Evolutionary conservation across 2,329 filamentous ascomycete genomes (phyloP), one percentile per base, ranked within the genome.

Genomic region (Talaromyces sp.): DNA sequence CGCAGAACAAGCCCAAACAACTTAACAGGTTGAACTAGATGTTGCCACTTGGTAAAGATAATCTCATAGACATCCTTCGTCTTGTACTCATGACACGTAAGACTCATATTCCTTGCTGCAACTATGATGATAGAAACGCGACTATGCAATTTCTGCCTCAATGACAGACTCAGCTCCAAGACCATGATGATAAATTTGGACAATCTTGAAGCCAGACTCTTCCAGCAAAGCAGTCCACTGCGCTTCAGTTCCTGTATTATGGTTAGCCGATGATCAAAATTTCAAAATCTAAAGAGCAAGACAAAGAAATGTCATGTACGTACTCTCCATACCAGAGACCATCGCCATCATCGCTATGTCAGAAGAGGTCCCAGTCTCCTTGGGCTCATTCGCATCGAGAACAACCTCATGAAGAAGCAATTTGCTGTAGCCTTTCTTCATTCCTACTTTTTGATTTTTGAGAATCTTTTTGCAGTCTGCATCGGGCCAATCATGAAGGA

Each of bases 401-500:
- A 76, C 68, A 36, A 69, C 68, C 22, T 75, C 72, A 53, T 74
- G 68, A 45, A 77, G 71, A 7, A 77, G 68, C 4, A 77, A 56
- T 36, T 69, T 72, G 47, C 70, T 71, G 56, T 76, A 75, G 7
- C 73, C 74, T 6, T 72, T 67, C 36, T 66, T 67, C 69, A 73
- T 70, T 1, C 69, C 70, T 13, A 64, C 6, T 34, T 40, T 61
- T 4, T 69, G 61, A 29, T 74, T 72, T 1, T 54, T 58, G 2
- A 79, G 72, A 58, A 79, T 78, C 25, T 72, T 70, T 7, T 69
- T 68, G 58, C 73, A 74, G 11, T 68, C 67, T 2, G 69, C 69
- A 61, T 78, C 75, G 3, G 73, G 68, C 73, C 75, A 79, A 64
- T 78, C 74, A 64, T 78, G 76, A 4, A 77, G 67, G n/a, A 78